Base-by-base conservation (phyloP, 768 basidiomycete genomes). In the Tricholoma hemisulphureum region DNA sequence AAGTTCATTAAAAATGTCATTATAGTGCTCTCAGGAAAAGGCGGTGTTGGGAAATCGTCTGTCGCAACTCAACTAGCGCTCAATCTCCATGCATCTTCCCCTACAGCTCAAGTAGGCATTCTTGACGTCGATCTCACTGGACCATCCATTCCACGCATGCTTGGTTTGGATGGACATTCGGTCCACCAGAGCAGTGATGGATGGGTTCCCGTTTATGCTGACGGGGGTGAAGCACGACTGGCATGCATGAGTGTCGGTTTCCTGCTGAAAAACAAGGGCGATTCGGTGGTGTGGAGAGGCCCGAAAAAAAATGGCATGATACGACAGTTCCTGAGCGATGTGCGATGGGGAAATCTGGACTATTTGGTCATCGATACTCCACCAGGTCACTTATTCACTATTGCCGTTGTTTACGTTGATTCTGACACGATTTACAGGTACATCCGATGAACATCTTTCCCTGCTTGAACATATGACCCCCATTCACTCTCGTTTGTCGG, bases 281-380 rank as follows among this genome's bases (percentile, higher is more conserved):
- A 98, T 68, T 93, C 92, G 16, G 94, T 99, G 46, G 93, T 99
- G 1, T 99, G 97, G 97, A 77, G 97, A 67, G 97, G 97, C 0
- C 97, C 97, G 49, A 98, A 97, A 80, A 98, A 97, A 80, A 95
- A 95, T 64, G 95, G 89, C 57, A 97, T 97, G 95, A 96, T 98
- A 65, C 79, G 93, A 67, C 95, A 98, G 76, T 97, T 98, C 70
- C 71, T 97, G 69, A 86, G 86, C 64, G 93, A 98, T 63, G 95
- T 97, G n/a, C 77, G 92, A 61, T 98, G 95, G 95, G 95, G 93
- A 46, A 87, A 92, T 39, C 77, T 96, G 57, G 95, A 98, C 70
- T 96, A 91, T 76, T 80, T 98, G 54, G 82, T 98, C 54, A 87
- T 97, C 48, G 95, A 97, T 70, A 99, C 97, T 3, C 97, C 96